Conservation (phyloP, 345 rosid species). For the Dipteronia sinensis region DNA sequence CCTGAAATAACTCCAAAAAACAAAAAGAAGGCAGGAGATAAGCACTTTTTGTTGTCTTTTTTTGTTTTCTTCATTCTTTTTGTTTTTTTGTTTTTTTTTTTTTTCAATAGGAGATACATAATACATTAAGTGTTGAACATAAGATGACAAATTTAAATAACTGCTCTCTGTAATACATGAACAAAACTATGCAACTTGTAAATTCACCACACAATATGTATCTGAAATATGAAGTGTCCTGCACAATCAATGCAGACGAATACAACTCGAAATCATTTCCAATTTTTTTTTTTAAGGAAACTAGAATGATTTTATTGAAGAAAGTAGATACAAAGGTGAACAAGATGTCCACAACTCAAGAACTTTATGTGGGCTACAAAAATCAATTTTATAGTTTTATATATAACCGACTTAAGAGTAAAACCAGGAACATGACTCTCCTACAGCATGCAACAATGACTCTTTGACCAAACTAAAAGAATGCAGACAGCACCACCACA, state of each 20-base stretch:
- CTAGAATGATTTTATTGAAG: background rate
- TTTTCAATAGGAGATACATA: background rate
- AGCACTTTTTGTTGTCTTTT: background rate
- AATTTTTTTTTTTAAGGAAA: background rate
- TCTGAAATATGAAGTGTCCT: background rate
- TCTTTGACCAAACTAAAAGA: constrained; percentile 9
- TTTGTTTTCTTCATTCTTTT: background rate
- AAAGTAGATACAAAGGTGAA: background rate
- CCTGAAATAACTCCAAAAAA: background rate
- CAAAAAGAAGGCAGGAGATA: background rate
- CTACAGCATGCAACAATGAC: background rate
- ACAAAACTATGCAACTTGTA: background rate
- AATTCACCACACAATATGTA: background rate
- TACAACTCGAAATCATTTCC: background rate
- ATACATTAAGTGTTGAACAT: background rate
- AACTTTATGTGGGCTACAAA: background rate
- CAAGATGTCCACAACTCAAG: background rate
- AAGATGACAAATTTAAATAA: background rate
- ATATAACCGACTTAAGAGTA: background rate
- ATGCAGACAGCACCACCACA: background rate
- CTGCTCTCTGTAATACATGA: background rate
- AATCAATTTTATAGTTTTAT: background rate
- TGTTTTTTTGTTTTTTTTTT: background rate
- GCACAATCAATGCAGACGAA: background rate
- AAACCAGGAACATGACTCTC: background rate